Evolutionary conservation across 192 early-diverging fungal species (phyloP).

Genomic region (Neocallimastix lanati): DNA sequence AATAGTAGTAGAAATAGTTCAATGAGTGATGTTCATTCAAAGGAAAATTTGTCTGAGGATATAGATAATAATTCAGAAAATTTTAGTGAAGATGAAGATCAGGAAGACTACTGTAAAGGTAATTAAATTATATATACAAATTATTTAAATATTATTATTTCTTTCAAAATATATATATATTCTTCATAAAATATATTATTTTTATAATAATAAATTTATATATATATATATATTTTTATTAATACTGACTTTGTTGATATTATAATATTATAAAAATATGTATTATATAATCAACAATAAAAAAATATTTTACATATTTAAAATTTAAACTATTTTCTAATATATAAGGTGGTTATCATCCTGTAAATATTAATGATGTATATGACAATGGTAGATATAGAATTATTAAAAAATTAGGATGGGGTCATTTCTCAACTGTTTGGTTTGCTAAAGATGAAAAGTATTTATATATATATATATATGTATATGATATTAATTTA

Average conservation of each 20-base stretch:
- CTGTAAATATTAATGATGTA: conserved; percentile 60
- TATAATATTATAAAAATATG: too few species aligned
- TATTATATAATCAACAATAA: too few species aligned
- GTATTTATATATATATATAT: conserved; percentile 11
- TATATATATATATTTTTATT: neutral
- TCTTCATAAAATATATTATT: neutral
- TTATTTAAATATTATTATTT: neutral
- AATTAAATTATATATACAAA: too few species aligned
- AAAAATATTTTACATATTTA: too few species aligned
- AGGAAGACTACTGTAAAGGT: conserved; percentile 73
- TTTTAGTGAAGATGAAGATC: conserved; percentile 51
- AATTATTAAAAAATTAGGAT: conserved; percentile 81
- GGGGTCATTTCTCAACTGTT: conserved; percentile 97
- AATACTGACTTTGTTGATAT: too few species aligned
- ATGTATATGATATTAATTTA: too few species aligned
- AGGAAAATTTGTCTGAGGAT: neutral
- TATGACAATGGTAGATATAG: conserved; percentile 64
- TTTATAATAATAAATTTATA: conserved; percentile 1
- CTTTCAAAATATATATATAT: neutral
- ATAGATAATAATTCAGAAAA: neutral
- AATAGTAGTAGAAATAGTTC: neutral
- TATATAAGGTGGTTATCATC: conserved; percentile 69
- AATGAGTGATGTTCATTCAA: neutral
- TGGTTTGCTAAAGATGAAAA: conserved; percentile 73
- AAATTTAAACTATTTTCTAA: neutral